Percentiles rank a stretch among this genome's conserved stretches.
These are phyloP conservation scores for Heteromeles arbutifolia DNA, from an alignment of 306 rosid species.

Conservation along the genomic window DNA sequence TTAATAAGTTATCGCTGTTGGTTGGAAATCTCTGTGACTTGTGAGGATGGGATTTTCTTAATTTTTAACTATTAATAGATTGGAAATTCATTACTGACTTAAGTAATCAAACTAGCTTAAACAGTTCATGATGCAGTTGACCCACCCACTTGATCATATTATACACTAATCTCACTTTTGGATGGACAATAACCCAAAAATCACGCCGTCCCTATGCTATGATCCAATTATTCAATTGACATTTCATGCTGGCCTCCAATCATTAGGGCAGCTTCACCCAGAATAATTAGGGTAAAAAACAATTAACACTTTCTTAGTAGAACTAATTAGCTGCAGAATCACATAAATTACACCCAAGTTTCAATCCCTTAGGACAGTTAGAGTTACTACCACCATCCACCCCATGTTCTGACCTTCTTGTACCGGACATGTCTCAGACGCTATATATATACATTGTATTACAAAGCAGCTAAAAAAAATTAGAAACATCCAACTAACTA, in stretches of 20 bases:
- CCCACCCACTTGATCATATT: constrained; percentile 34
- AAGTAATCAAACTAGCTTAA: constrained; percentile 7
- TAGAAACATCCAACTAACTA: neutral
- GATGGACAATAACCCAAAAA: constrained; percentile 46
- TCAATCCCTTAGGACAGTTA: too few relatives aligned
- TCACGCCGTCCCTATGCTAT: constrained; percentile 36
- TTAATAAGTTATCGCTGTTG: neutral
- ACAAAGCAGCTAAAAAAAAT: too few relatives aligned
- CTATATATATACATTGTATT: too few relatives aligned
- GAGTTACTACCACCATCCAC: too few relatives aligned
- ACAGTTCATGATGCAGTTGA: constrained; percentile 53
- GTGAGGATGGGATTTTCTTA: constrained; percentile 19
- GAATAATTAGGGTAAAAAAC: neutral
- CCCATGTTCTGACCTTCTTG: too few relatives aligned
- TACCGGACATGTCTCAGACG: too few relatives aligned
- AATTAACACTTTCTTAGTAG: too few relatives aligned
- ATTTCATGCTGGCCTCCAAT: constrained; percentile 27
- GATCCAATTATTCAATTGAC: constrained; percentile 26
- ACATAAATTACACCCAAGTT: too few relatives aligned
- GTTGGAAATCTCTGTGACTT: constrained; percentile 25
- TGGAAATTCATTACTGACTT: neutral
- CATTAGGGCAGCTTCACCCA: constrained; percentile 17
- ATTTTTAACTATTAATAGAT: neutral
- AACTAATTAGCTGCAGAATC: too few relatives aligned
- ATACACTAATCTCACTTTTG: constrained; percentile 28